Base-by-base conservation (phyloP, 2,329 filamentous ascomycete genomes). In the Neofusicoccum ribis region DNA sequence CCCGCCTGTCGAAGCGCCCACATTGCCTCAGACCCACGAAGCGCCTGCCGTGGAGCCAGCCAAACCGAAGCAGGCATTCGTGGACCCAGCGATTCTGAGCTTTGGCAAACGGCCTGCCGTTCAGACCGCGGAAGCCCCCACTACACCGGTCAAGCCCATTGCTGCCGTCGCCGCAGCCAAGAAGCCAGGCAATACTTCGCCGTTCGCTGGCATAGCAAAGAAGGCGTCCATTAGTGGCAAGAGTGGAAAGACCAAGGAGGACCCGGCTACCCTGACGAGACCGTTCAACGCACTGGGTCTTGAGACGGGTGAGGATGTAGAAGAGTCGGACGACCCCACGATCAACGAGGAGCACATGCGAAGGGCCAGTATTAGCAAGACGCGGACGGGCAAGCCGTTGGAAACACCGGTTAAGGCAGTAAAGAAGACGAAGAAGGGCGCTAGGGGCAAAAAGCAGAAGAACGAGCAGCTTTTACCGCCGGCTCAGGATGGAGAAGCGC, bases 61-160 rank as follows among this genome's bases (percentile, higher is more conserved):
- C 66, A 70, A 61, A 75, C 79, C 68, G 70, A 81, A 36, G 47
- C 71, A 82, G 36, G 65, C 70, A 0, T 92, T 95, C 72, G 84
- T 89, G n/a, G 92, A 96, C 71, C 92, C 92, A 11, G 92, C 92
- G 3, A 96, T 96, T 64, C 75, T 96, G 51, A 93, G 91, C 73
- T 85, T 91, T 74, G 76, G 76, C 20, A 81, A 76, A 66, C 70
- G 71, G 67, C 77, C 71, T 12, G 52, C 17, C 31, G n/a, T 23
- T 15, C 44, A 56, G 15, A 34, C 52, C 15, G 61, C 68, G 12
- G 76, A 78, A 68, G 77, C 76, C 15, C 76, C 80, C 17, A 77
- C 80, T 6, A 81, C 78, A 27, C 80, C 80, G 0, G 77, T 81
- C 64, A 81, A 81, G 68, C 74, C 78, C 14, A 70, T 75, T 56